Percentiles rank a stretch among this genome's conserved stretches.
These are phyloP conservation scores for Pleurotus tuoliensis DNA, from an alignment of 768 basidiomycete species.

Conservation along the genomic window DNA sequence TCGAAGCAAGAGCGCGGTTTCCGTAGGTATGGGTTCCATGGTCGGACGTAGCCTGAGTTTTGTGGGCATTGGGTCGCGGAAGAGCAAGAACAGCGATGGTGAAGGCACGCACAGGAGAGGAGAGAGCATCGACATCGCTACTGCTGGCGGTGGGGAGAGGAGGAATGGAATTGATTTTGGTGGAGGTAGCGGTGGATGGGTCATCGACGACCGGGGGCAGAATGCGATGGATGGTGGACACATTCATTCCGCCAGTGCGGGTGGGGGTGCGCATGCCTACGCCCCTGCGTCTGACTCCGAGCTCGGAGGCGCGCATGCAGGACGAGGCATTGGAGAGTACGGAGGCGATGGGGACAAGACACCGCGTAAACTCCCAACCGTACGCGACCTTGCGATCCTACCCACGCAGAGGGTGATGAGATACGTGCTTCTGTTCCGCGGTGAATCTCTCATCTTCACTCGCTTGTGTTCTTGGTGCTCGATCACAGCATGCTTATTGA, in stretches of 20 bases:
- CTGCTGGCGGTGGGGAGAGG: no score
- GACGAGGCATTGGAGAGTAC: background rate
- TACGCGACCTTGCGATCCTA: conserved; percentile 64
- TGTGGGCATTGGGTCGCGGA: background rate
- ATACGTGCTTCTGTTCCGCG: conserved; percentile 60
- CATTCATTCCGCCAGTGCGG: no score
- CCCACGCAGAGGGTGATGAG: conserved; percentile 66
- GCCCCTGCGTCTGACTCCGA: no score
- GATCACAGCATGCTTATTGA: no score
- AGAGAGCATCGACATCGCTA: no score
- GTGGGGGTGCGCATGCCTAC: no score
- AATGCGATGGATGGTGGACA: no score
- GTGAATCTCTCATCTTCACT: conserved; percentile 27
- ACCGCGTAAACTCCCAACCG: conserved; percentile 16
- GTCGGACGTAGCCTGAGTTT: background rate
- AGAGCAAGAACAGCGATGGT: background rate
- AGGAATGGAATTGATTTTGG: no score
- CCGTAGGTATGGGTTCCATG: background rate
- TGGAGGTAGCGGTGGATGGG: no score
- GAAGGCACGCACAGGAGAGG: background rate
- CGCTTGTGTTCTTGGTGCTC: background rate
- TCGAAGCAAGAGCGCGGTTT: background rate
- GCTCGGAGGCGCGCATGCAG: background rate
- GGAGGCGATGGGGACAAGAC: background rate
- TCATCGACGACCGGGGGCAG: no score